Base-by-base conservation (phyloP, 768 basidiomycete genomes). In the Pholiota molesta region DNA sequence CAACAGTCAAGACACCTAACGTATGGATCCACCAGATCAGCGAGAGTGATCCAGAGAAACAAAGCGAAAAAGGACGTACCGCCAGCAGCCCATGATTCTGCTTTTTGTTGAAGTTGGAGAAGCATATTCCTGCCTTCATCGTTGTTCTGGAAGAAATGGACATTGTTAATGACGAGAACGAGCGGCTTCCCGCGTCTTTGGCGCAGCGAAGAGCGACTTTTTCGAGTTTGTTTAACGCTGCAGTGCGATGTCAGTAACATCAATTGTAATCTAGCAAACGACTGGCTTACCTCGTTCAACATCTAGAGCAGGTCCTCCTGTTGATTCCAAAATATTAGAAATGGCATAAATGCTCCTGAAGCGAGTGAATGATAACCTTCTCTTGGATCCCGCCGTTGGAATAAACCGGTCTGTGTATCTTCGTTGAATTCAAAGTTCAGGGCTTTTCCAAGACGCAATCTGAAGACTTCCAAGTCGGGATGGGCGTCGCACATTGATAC, bases 381-480 rank as follows among this genome's bases (percentile, higher is more conserved):
- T 71, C 89, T 76, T 17, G 94, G 93, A 77, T 97, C 93, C 42
- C 88, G 79, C 59, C 93, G 76, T 69, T 92, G 91, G 75, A 95
- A 95, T 21, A 96, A 74, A 8, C 87, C 88, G 2, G 85, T 87
- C 72, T 92, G 91, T 26, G 87, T 89, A 71, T 92, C 91, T 75
- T 92, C 91, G 63, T 90, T 88, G 77, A 83, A 95, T 71, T 97
- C 94, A 68, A 88, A 94, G 67, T 94, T 92, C 44, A 95, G 75
- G 11, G 91, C 88, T 73, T 94, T 94, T 52, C 94, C 94, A 26
- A 97, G 81, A 44, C 93, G 86, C 42, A 95, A 80, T 59, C 90
- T 82, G 77, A 96, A 94, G 33, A 95, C 91, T 72, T 94, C 91
- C 17, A 95, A 79, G 74, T 94, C 91, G 19, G 91, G 91, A 73